Base-by-base conservation (phyloP, 225 moss, liverwort and hornwort genomes). In the Climacium dendroides region DNA sequence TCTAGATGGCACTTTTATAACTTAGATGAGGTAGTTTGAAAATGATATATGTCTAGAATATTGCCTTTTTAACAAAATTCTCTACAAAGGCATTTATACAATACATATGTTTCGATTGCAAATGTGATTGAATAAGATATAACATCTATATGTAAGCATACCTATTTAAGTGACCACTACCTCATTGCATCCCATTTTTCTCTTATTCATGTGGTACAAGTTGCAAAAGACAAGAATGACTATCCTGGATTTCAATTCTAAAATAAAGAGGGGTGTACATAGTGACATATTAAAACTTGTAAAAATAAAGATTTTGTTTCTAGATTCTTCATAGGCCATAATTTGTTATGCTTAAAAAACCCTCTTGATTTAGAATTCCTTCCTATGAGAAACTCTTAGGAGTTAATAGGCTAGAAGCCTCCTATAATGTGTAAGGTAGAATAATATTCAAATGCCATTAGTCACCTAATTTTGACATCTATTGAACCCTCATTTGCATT, bases 401-500 rank as follows among this genome's bases (percentile, higher is more conserved):
- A 25, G 0, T 13, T 41, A 39, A 22, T 4, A 39, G 0, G 13
- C 7, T 2, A 19, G 2, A 4, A 37, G 11, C 7, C 4, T 37
- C 7, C 2, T 35, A n/a, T 20, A 11, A n/a, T 11, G 18, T 39
- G 4, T 24, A 24, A 22, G 4, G 39, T 69, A 7, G 19, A 34
- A 64, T 11, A 37, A 39, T 11, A 37, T 23, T 39, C 24, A 13
- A 37, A 69, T 69, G 13, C 4, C 4, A 12, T 69, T 0, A 13
- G 0, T 39, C 11, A 39, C 23, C 22, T 5, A 66, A 66, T 20
- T 20, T 3, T 1, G 0, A 66, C 11, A 66, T 19, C 11, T 35
- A 19, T 3, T 35, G 0, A 4, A 35, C 5, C 3, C 6, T 4
- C 10, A 22, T 37, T 67, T 37, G 4, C 6, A 1, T 9, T 6